Evolutionary conservation across 2,329 filamentous ascomycete species (phyloP).

Genomic region (Teratosphaeria nubilosa): DNA sequence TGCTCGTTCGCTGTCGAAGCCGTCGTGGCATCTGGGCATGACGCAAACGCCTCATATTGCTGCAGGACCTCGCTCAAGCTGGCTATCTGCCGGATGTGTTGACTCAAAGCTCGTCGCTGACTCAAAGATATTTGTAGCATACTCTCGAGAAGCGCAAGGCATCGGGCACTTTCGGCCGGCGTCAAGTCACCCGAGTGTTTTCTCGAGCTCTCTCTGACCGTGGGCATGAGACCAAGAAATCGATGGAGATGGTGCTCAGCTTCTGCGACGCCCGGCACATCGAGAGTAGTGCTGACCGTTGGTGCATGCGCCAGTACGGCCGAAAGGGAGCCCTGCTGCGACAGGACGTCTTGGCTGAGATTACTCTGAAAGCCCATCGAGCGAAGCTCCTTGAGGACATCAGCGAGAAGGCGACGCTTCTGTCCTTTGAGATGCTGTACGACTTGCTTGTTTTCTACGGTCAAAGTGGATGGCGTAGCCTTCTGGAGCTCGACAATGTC

Average conservation of each 20-base stretch:
- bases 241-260: constrained; percentile 70
- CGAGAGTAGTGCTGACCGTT: constrained; percentile 12
- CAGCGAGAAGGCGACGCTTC: constrained; percentile 83
- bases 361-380: constrained; percentile 87
- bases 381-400: constrained; percentile 71
- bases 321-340: constrained; percentile 61
- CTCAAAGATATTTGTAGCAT: constrained; percentile 46
- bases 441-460: constrained; percentile 71
- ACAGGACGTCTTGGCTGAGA: constrained; percentile 61
- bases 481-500: constrained; percentile 67
- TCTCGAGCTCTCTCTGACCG: constrained; percentile 54
- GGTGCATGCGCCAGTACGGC: constrained; percentile 53
- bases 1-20: not conserved
- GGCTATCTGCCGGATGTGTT: not conserved
- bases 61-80: not conserved
- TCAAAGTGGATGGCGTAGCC: constrained; percentile 67
- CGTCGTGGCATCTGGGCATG: not conserved
- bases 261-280: constrained; percentile 6
- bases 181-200: constrained; percentile 81
- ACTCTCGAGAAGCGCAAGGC: constrained; percentile 78
- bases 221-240: constrained; percentile 61
- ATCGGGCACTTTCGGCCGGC: constrained; percentile 65
- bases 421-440: constrained; percentile 84
- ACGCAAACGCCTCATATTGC: constrained; percentile 6
- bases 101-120: constrained; percentile 8